phyloP scores from a whole-genome alignment of 441 rosid genomes.

The Adansonia grandidieri region DNA sequence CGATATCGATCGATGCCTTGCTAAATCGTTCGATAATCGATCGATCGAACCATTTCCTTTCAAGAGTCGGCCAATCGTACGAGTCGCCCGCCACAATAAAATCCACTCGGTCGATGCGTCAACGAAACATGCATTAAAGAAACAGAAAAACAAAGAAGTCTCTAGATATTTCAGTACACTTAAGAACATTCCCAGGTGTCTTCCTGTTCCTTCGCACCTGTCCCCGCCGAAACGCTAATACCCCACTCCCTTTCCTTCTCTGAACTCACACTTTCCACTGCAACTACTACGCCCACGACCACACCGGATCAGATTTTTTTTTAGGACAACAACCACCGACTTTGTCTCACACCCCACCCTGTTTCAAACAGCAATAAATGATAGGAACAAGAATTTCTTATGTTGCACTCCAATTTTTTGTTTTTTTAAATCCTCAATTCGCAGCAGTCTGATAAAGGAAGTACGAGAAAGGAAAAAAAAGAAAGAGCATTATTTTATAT shows the following conservation, averaged over 20 bases:
- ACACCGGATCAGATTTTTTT: slow-evolving; percentile 24
- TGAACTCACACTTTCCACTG: background rate
- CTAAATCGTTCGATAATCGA: too few species aligned
- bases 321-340: background rate
- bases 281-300: slow-evolving; percentile 15
- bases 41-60: too few species aligned
- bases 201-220: slow-evolving; percentile 32
- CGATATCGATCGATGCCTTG: too few species aligned
- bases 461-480: too few species aligned
- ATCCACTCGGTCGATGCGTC: too few species aligned
- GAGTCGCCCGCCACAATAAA: too few species aligned
- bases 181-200: slow-evolving; percentile 65
- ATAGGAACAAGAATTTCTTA: background rate
- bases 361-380: background rate
- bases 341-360: background rate
- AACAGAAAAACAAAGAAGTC: too few species aligned
- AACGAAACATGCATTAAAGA: too few species aligned
- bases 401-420: background rate
- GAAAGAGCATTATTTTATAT: background rate
- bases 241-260: background rate
- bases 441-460: background rate
- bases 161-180: slow-evolving; percentile 29
- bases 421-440: slow-evolving; percentile 1
- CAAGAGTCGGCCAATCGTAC: too few species aligned
- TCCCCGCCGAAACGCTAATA: background rate